Percentiles rank a stretch among this genome's conserved stretches.
These are phyloP conservation scores for Croton laevigatus DNA, from an alignment of 441 rosid genomes.

Conservation along the genomic window DNA sequence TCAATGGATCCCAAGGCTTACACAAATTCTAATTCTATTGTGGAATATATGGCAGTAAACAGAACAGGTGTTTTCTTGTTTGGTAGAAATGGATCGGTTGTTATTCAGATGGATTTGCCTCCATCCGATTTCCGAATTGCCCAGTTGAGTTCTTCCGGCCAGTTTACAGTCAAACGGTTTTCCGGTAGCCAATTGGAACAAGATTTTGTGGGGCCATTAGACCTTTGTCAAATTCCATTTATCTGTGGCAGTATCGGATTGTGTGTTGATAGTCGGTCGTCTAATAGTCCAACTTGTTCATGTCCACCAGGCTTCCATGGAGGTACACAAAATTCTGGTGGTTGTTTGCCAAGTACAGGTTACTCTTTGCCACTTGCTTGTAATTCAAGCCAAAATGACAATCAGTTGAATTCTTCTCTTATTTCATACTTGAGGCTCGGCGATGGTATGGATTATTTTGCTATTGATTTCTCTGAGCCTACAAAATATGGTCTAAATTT, in stretches of 20 bases:
- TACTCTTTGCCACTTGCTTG: slow-evolving; percentile 57
- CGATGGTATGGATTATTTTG: slow-evolving; percentile 52
- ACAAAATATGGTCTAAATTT: slow-evolving; percentile 37
- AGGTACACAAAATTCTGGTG: slow-evolving; percentile 29
- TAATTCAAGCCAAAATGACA: slow-evolving; percentile 34
- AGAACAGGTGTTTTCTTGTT: slow-evolving; percentile 55
- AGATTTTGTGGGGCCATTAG: slow-evolving; percentile 54
- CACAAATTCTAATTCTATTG: slow-evolving; percentile 34
- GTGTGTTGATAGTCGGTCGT: slow-evolving; percentile 34
- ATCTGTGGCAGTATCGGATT: slow-evolving; percentile 58
- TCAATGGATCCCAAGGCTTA: slow-evolving; percentile 55
- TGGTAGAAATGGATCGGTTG: slow-evolving; percentile 54
- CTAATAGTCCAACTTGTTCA: slow-evolving; percentile 47
- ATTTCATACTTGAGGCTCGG: slow-evolving; percentile 47
- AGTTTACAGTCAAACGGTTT: slow-evolving; percentile 44
- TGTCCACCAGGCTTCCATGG: slow-evolving; percentile 53
- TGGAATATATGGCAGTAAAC: slow-evolving; percentile 59
- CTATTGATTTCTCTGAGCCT: slow-evolving; percentile 51
- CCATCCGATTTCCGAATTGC: slow-evolving; percentile 52
- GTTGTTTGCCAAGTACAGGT: slow-evolving; percentile 52
- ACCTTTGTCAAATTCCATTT: slow-evolving; percentile 58
- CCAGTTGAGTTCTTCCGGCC: slow-evolving; percentile 55
- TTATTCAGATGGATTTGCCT: slow-evolving; percentile 40
- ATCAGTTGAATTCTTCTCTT: slow-evolving; percentile 33
- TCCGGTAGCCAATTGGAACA: slow-evolving; percentile 33